Evolutionary conservation across 345 rosid genomes (phyloP).

Genomic region (Eucalyptus tenuipes): DNA sequence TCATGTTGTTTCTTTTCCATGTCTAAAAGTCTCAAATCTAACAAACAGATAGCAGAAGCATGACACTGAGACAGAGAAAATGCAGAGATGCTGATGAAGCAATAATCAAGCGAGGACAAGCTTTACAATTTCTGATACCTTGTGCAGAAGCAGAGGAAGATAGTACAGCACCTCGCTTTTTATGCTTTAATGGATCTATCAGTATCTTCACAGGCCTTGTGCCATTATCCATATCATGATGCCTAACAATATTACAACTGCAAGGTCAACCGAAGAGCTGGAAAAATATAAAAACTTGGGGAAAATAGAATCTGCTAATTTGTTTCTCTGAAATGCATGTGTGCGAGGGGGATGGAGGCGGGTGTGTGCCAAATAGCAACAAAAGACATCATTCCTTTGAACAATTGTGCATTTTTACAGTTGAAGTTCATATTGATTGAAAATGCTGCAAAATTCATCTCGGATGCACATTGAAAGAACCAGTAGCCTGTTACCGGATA

Average conservation of each 20-base stretch:
- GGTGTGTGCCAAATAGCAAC: not conserved
- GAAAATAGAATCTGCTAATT: not conserved
- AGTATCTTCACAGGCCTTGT: constrained; percentile 3
- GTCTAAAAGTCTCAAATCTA: constrained; percentile 39
- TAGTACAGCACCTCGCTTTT: constrained; percentile 8
- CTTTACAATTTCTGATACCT: constrained; percentile 17
- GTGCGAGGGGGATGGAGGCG: not conserved
- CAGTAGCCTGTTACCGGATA: not conserved
- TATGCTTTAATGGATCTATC: constrained; percentile 11
- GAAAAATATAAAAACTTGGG: not conserved
- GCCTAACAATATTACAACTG: constrained; percentile 9
- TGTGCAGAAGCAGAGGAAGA: constrained; percentile 42
- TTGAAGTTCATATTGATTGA: not conserved
- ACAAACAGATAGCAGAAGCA: not conserved
- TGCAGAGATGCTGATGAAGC: not conserved
- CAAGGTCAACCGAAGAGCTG: not conserved
- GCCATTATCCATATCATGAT: constrained; percentile 9
- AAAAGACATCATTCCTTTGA: not conserved
- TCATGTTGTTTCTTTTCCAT: constrained; percentile 33
- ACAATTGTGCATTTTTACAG: not conserved
- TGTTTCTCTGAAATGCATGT: not conserved
- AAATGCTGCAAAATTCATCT: not conserved
- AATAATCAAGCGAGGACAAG: not conserved
- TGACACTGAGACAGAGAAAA: not conserved
- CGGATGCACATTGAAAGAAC: not conserved